phyloP scores from a whole-genome alignment of 176 grass and related monocot genomes.

The Musa beccarii region DNA sequence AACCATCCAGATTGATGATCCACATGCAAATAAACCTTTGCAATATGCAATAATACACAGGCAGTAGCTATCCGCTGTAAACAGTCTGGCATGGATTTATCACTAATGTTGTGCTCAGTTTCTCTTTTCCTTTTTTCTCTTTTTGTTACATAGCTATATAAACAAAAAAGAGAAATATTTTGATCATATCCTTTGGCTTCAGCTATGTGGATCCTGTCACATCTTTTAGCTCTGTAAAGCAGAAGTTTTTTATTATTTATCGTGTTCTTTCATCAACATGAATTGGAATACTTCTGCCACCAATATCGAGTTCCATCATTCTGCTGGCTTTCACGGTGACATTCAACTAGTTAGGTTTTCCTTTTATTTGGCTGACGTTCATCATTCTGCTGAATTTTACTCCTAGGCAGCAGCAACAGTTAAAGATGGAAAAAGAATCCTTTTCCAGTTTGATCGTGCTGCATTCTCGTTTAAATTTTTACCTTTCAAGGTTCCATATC shows the following conservation, averaged over 20 bases:
- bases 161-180: too few species aligned
- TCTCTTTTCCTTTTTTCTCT: too few species aligned
- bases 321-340: background rate
- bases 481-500: conserved; percentile 97
- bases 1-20: too few species aligned
- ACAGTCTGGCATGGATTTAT: too few species aligned
- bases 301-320: background rate
- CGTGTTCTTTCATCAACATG: background rate
- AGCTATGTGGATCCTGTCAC: background rate
- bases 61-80: too few species aligned
- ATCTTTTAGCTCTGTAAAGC: background rate
- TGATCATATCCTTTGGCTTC: too few species aligned
- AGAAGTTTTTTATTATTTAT: background rate
- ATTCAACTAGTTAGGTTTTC: background rate
- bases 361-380: background rate
- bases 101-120: too few species aligned
- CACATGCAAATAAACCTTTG: too few species aligned
- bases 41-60: too few species aligned
- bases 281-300: background rate
- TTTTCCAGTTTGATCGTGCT: conserved; percentile 86
- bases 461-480: conserved; percentile 90
- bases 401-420: conserved; percentile 69
- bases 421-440: conserved; percentile 68
- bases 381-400: background rate
- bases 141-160: too few species aligned